Base-by-base conservation (phyloP, 495 filamentous ascomycete genomes). In the Penicillium samsonianum region DNA sequence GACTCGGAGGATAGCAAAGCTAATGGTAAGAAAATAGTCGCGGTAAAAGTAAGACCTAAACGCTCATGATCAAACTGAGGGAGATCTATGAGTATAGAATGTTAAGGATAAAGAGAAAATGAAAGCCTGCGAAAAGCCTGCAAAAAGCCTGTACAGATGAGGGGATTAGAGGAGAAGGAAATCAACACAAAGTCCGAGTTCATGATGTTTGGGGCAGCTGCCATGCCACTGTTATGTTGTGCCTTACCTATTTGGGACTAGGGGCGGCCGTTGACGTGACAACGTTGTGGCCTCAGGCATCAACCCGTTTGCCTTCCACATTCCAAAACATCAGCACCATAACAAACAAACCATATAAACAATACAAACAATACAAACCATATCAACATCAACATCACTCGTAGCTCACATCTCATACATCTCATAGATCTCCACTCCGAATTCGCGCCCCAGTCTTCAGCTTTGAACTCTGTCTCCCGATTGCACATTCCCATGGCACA, bases 151-250 rank as follows among this genome's bases (percentile, higher is more conserved):
- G 48, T 60, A 49, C 49, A 55, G 58, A 55, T 40, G 62, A 62
- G 61, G 40, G 58, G 52, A 61, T 57, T 52, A 45, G 60, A 43
- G 52, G 62, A 57, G 58, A 53, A 55, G 55, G 64, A 53, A 63
- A 61, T 62, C 58, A 52, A 67, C 63, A 63, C 60, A 62, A 60
- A 54, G 55, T 58, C 58, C 60, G 63, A 73, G 67, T 68, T 64
- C 59, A 69, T 65, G 61, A 65, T 62, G 68, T 63, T 74, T 73
- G 65, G 66, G 70, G 67, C 63, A 73, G 63, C 64, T 69, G 69
- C 68, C 70, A 73, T 71, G 71, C 71, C 72, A 69, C 68, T 75
- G 74, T 75, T 75, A 68, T 76, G 74, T 74, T 78, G 63, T 76
- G 71, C 53, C 73, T 56, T 20, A 2, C 69, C 65, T 12, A 12